Conservation (phyloP, 306 rosid genomes). For the Biancaea sappan region DNA sequence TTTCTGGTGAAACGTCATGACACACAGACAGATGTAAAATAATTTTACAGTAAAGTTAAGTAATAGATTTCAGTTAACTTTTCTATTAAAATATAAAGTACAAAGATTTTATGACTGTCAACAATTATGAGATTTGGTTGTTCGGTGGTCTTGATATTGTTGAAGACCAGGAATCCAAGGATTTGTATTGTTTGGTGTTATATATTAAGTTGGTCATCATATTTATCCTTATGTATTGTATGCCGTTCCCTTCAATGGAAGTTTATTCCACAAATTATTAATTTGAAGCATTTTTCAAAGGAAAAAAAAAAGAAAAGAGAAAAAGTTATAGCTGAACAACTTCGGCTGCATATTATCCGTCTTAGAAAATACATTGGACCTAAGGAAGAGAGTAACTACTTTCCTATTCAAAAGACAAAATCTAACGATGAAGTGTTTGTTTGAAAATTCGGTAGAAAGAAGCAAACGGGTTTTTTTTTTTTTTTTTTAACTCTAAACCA, state of each 20-base stretch:
- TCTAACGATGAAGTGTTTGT: too few relatives aligned
- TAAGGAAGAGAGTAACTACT: neutral
- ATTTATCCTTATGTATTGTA: neutral
- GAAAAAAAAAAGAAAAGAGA: too few relatives aligned
- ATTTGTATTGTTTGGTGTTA: neutral
- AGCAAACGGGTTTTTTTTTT: too few relatives aligned
- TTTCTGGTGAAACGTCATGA: constrained; percentile 5
- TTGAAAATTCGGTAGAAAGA: too few relatives aligned
- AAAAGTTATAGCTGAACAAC: neutral
- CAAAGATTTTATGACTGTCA: neutral
- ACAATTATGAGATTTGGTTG: neutral
- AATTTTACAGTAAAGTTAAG: neutral
- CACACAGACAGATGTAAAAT: too few relatives aligned
- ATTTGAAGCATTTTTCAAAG: neutral
- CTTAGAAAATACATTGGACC: neutral
- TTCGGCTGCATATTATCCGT: neutral
- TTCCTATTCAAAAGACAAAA: neutral
- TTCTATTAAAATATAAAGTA: neutral
- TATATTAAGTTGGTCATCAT: neutral
- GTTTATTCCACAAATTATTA: neutral
- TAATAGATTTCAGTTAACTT: neutral
- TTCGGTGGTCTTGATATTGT: neutral
- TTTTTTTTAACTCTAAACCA: too few relatives aligned
- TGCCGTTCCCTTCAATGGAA: neutral
- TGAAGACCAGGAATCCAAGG: neutral